These are phyloP conservation scores for Daedalea quercina DNA, from an alignment of 768 basidiomycete species.

Conservation along the genomic window DNA sequence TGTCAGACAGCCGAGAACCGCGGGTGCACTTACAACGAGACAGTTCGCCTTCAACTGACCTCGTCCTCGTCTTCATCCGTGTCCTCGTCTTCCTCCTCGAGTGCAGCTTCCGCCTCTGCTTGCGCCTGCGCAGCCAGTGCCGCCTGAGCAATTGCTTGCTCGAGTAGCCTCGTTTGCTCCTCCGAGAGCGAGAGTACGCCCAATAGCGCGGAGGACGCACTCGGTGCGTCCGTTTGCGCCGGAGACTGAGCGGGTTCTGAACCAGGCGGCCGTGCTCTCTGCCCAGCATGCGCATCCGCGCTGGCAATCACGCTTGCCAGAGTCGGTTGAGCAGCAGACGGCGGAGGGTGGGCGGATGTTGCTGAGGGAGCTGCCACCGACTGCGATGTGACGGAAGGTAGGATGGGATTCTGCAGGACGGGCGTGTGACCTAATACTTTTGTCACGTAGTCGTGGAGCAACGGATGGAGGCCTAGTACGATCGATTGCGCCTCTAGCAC, in stretches of 20 bases:
- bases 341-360: too few relatives aligned
- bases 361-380: background rate
- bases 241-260: too few relatives aligned
- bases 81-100: slow-evolving; percentile 61
- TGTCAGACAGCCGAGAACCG: too few relatives aligned
- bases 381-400: slow-evolving; percentile 31
- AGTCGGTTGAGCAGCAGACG: slow-evolving; percentile 6
- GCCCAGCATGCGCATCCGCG: too few relatives aligned
- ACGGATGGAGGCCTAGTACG: slow-evolving; percentile 47
- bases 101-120: slow-evolving; percentile 70
- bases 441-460: slow-evolving; percentile 53
- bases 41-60: too few relatives aligned
- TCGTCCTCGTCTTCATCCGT: slow-evolving; percentile 37
- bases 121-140: slow-evolving; percentile 71
- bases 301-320: background rate
- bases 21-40: too few relatives aligned
- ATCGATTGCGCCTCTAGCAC: slow-evolving; percentile 44
- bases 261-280: too few relatives aligned
- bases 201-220: slow-evolving; percentile 5
- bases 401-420: slow-evolving; percentile 4
- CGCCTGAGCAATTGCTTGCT: slow-evolving; percentile 69
- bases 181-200: slow-evolving; percentile 59
- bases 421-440: slow-evolving; percentile 38
- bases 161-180: slow-evolving; percentile 62
- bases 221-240: background rate